phyloP scores from a whole-genome alignment of 257 asterid species.

The Ilex aquifolium region DNA sequence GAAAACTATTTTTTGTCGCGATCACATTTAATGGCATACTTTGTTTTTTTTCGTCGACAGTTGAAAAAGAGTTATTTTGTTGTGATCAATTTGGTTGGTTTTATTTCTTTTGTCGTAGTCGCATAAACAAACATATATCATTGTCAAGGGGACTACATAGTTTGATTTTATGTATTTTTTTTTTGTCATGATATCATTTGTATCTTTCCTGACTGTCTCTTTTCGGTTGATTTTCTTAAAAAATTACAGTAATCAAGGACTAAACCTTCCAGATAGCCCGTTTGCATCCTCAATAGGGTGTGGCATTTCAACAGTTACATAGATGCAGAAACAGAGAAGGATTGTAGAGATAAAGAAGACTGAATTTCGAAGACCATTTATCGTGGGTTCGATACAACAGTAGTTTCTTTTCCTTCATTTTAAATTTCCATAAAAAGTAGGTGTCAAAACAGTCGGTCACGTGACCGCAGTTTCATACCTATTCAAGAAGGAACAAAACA shows the following conservation, averaged over 20 bases:
- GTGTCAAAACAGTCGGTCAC: not conserved
- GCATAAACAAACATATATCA: not conserved
- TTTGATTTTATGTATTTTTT: not conserved
- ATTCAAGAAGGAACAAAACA: not conserved
- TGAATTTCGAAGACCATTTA: too few species aligned
- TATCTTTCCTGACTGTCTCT: too few species aligned
- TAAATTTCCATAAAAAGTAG: too few species aligned
- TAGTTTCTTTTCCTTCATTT: too few species aligned
- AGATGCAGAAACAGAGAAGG: not conserved
- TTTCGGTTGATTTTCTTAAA: not conserved
- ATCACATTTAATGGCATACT: too few species aligned
- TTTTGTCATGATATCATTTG: not conserved
- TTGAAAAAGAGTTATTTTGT: too few species aligned
- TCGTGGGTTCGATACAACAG: too few species aligned
- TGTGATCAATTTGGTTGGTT: not conserved
- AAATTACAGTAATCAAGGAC: not conserved
- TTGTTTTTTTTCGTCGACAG: too few species aligned
- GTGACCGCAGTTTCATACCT: not conserved
- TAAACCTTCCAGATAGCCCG: slow-evolving; percentile 2
- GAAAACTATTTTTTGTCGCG: too few species aligned
- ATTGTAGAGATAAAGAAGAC: not conserved
- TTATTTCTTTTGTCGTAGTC: not conserved
- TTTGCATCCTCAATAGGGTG: not conserved
- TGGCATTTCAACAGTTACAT: not conserved
- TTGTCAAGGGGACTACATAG: not conserved